Percentiles rank a stretch among this genome's conserved stretches.
These are phyloP conservation scores for Erythrobasidium hasegawianum DNA, from an alignment of 1,284 basidiomycete genomes.

Conservation along the genomic window DNA sequence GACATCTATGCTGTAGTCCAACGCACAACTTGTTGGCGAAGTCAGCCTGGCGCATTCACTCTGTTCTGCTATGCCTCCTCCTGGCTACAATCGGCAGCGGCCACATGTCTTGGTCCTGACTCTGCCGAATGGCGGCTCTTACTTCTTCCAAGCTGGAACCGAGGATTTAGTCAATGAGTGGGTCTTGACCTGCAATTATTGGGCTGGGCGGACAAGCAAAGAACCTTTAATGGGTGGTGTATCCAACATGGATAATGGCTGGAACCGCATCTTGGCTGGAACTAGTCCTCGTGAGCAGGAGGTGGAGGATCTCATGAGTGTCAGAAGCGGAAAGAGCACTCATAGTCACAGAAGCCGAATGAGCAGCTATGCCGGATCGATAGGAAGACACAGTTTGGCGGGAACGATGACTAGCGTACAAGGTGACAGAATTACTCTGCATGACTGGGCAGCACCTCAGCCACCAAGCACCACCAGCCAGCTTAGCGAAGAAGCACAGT, in stretches of 20 bases:
- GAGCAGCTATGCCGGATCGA: constrained; percentile 12
- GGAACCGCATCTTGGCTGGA: constrained; percentile 66
- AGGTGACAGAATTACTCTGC: constrained; percentile 70
- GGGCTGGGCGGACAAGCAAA: constrained; percentile 88
- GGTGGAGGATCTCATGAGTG: constrained; percentile 39
- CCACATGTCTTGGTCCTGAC: constrained; percentile 96
- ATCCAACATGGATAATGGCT: constrained; percentile 98
- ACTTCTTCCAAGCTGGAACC: constrained; percentile 96
- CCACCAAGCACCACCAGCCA: constrained; percentile 74
- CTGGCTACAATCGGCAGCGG: constrained; percentile 82
- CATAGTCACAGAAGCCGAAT: constrained; percentile 31
- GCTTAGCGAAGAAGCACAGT: constrained; percentile 86
- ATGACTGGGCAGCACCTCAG: constrained; percentile 89
- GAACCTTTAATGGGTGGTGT: constrained; percentile 91
- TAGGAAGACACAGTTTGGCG: constrained; percentile 14
- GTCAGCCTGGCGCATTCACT: constrained; percentile 81
- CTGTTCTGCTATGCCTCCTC: constrained; percentile 78
- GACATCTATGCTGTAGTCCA: constrained; percentile 56
- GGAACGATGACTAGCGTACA: background rate
- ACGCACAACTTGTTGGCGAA: constrained; percentile 74
- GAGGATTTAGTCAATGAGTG: constrained; percentile 96
- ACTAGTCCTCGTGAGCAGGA: constrained; percentile 43
- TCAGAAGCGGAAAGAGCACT: constrained; percentile 38
- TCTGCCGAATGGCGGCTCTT: constrained; percentile 77
- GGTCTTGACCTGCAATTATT: constrained; percentile 98